These are phyloP conservation scores for Aspergillus uvarum DNA, from an alignment of 2,329 filamentous ascomycete genomes.

Conservation along the genomic window DNA sequence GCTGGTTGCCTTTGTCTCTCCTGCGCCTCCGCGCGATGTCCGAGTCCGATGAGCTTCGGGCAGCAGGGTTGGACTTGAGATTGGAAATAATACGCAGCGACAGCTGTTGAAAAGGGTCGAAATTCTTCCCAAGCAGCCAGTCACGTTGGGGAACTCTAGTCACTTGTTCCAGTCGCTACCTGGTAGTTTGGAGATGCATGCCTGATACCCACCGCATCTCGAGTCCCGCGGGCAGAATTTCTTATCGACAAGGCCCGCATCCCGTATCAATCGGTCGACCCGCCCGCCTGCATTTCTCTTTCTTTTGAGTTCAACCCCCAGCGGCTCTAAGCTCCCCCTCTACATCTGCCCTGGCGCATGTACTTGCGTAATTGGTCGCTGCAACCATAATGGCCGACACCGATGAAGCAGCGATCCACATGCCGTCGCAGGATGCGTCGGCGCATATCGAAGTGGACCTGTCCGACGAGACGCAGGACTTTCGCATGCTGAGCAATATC, in stretches of 20 bases:
- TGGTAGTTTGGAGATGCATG: background rate
- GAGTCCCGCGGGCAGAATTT: conserved; percentile 2
- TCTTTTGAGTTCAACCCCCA: background rate
- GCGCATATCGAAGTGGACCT: conserved; percentile 59
- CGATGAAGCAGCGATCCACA: conserved; percentile 44
- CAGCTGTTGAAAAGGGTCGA: background rate
- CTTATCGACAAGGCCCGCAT: background rate
- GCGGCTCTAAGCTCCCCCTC: background rate
- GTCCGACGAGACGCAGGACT: conserved; percentile 83
- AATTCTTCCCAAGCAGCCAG: background rate
- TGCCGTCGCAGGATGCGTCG: conserved; percentile 29
- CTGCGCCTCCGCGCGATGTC: conserved; percentile 7
- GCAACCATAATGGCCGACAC: conserved; percentile 42
- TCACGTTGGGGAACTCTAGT: background rate
- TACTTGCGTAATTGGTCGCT: background rate
- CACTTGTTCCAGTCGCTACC: background rate
- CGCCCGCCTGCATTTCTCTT: conserved; percentile 3
- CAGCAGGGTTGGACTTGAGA: background rate
- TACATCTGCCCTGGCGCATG: background rate
- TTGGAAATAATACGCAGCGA: background rate
- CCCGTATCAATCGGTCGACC: conserved; percentile 4
- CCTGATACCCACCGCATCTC: background rate
- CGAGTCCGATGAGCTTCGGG: conserved; percentile 14
- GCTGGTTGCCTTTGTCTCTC: background rate
- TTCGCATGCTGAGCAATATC: conserved; percentile 66